Base-by-base conservation (phyloP, 2,329 filamentous ascomycete species). In the Nakataea oryzae region DNA sequence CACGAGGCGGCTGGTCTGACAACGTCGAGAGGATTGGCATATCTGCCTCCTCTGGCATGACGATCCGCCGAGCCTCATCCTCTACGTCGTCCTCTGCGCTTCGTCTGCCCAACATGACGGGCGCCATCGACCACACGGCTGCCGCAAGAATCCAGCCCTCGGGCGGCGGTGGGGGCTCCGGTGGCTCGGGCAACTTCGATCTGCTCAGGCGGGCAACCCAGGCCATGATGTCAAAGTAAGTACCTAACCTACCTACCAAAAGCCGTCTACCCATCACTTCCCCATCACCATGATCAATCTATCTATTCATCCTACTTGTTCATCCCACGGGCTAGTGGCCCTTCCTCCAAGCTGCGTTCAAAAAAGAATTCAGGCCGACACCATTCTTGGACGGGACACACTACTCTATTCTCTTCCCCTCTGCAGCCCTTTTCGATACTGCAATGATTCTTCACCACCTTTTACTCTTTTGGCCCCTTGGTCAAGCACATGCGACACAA, bases 201-300 rank as follows among this genome's bases (percentile, higher is more conserved):
- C 75, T 86, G 67, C 72, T 86, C 66, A 77, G 81, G 69, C 78
- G 82, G 71, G 83, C 83, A 65, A 86, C 83, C n/a, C 82, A 85
- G 69, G 80, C 80, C 67, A 81, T 86, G 79, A 80, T 81, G 77
- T 85, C 82, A 74, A 85, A 76, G 82, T 85, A 79, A 72, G 50
- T 61, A 28, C 28, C 24, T 57, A 32, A 29, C 47, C 55, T 30
- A 32, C 24, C 29, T 54, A 11, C 6, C 58, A 57, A 17, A n/a
- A n/a, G n/a, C n/a, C n/a, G n/a, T 30, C 50, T 32, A n/a, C 21
- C 50, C 26, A 41, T 14, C 24, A 13, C 26, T 54, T 30, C 27
- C 27, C n/a, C 26, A 30, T 26, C 14, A 12, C 21, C 54, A 26
- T 56, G 21, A 26, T 55, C 26, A 47, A n/a, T n/a, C n/a, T 7